These are phyloP conservation scores for Apiotrichum veenhuisii DNA, from an alignment of 1,284 basidiomycete species.

Conservation along the genomic window DNA sequence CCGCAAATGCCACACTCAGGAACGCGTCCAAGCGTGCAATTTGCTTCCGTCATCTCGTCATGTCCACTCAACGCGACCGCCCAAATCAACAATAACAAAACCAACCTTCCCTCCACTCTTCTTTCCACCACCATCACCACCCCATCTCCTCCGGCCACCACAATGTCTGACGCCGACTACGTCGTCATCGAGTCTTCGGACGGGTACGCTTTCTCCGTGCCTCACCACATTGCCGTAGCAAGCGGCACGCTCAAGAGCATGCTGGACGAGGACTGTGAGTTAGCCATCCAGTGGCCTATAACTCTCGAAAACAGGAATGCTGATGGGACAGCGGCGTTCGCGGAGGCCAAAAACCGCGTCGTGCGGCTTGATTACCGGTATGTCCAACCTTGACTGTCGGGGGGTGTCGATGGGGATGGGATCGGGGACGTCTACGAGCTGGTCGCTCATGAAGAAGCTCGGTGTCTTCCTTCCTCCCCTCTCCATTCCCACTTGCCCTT, in stretches of 20 bases:
- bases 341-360: constrained; percentile 47
- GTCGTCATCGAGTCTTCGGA: constrained; percentile 47
- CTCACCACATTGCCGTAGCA: constrained; percentile 41
- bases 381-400: constrained; percentile 6
- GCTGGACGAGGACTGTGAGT: constrained; percentile 48
- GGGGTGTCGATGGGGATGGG: no score
- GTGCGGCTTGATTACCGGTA: constrained; percentile 50
- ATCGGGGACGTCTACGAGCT: no score
- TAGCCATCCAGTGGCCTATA: not conserved
- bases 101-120: not conserved
- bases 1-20: no score
- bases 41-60: not conserved
- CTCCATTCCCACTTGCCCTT: no score
- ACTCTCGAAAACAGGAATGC: not conserved
- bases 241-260: constrained; percentile 47
- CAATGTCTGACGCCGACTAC: constrained; percentile 28
- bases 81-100: not conserved
- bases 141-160: no score
- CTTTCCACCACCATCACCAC: not conserved
- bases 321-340: constrained; percentile 45
- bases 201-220: constrained; percentile 46
- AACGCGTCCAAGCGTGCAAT: no score
- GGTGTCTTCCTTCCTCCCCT: not conserved
- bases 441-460: not conserved
- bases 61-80: not conserved